Conservation (phyloP, 208 protist genomes). For the Leptomonas pyrrhocoris region DNA sequence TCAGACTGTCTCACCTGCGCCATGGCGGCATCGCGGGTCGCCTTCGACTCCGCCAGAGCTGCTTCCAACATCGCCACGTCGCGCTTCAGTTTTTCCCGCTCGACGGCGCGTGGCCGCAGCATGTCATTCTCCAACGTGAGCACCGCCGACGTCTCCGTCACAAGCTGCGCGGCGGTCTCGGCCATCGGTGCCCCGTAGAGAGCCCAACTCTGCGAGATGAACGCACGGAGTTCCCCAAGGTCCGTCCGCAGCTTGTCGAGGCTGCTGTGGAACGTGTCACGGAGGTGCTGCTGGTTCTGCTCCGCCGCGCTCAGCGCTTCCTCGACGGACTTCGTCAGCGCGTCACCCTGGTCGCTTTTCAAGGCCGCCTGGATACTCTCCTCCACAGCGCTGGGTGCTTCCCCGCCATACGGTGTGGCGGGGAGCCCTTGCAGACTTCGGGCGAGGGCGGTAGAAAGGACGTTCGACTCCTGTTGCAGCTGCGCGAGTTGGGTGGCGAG, state of each 20-base stretch:
- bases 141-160: slow-evolving; percentile 32
- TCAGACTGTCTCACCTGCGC: slow-evolving; percentile 21
- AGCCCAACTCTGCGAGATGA: slow-evolving; percentile 69
- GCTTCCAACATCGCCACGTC: slow-evolving; percentile 35
- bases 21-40: slow-evolving; percentile 14
- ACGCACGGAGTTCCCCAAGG: slow-evolving; percentile 58
- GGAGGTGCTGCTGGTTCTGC: slow-evolving; percentile 13
- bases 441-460: slow-evolving; percentile 32
- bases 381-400: slow-evolving; percentile 22
- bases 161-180: slow-evolving; percentile 17
- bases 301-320: slow-evolving; percentile 34
- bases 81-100: slow-evolving; percentile 38
- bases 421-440: slow-evolving; percentile 11
- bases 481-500: slow-evolving; percentile 22
- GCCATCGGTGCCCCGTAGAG: slow-evolving; percentile 46
- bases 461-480: slow-evolving; percentile 41
- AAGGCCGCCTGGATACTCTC: slow-evolving; percentile 52
- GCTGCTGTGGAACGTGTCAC: slow-evolving; percentile 78
- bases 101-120: slow-evolving; percentile 43
- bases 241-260: slow-evolving; percentile 54
- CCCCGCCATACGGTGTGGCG: background rate
- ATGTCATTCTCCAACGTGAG: slow-evolving; percentile 42
- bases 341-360: slow-evolving; percentile 41
- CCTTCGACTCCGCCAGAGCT: slow-evolving; percentile 21
- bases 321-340: slow-evolving; percentile 36